Base-by-base conservation (phyloP, 2,329 filamentous ascomycete genomes). In the Penicillium vulpinum region DNA sequence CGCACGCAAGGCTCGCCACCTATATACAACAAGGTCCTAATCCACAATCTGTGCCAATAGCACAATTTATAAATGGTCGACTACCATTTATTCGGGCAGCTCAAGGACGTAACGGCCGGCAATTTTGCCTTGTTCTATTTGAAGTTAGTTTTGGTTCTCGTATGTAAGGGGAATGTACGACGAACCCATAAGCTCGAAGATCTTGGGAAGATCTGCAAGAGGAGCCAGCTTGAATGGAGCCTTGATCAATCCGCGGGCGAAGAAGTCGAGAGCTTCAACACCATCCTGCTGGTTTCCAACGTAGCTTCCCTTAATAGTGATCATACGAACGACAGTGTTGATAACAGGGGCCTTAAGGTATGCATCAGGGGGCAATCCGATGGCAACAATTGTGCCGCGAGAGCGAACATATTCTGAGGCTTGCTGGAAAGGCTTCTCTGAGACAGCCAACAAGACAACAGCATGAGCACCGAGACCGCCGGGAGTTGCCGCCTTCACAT, bases 351-450 rank as follows among this genome's bases (percentile, higher is more conserved):
- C 91, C 66, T 83, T 84, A 60, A 96, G 82, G 43, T 22, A 56
- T 5, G 91, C 90, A 62, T 86, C 83, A 29, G 89, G 87, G 4
- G 92, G 92, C 26, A 96, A 81, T 70, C 92, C 92, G 69, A 96
- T 92, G 77, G 89, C 92, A 60, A 96, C 83, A 68, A 96, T 89
- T 43, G 85, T 85, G 56, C 92, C 92, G 58, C 86, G 85, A 53
- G 90, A 84, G 54, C 92, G 88, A 61, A 96, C 88, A 76, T 96
- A 96, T 77, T 83, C 85, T 35, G 88, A 86, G 47, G 92, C 92
- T 79, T 96, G 91, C 78, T 96, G 90, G 86, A 96, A 96, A 45
- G 92, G 92, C 81, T 88, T 90, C 83, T 96, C 91, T 65, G 81
- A 84, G 40, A 91, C 90, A 59, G 92, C 91, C 54, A 96, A 85